These are phyloP conservation scores for Luzula sylvatica DNA, from an alignment of 176 grass and related monocot species.

Conservation along the genomic window DNA sequence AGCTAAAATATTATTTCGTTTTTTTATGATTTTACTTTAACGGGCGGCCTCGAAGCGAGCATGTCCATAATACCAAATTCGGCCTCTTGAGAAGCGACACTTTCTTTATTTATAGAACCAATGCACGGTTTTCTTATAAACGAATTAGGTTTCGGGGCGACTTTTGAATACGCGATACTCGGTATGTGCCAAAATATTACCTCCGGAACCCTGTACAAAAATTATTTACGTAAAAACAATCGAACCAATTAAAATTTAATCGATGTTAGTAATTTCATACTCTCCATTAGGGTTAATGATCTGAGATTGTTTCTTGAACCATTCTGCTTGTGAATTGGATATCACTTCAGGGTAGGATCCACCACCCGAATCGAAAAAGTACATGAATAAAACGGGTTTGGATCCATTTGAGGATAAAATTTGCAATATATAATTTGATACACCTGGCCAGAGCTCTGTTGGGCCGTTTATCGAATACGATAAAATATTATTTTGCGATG, in stretches of 20 bases:
- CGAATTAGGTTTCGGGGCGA: constrained; percentile 38
- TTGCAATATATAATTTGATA: constrained; percentile 75
- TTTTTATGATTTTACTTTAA: constrained; percentile 37
- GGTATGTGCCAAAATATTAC: constrained; percentile 92
- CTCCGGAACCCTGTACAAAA: constrained; percentile 46
- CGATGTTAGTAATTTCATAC: constrained; percentile 16
- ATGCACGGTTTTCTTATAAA: constrained; percentile 42
- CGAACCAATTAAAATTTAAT: not conserved
- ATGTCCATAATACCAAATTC: constrained; percentile 84
- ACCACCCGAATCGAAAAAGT: constrained; percentile 85
- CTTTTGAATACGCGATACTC: constrained; percentile 46
- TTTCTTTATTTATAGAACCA: constrained; percentile 79
- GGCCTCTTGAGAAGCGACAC: constrained; percentile 46
- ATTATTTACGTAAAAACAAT: not conserved
- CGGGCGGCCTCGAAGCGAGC: constrained; percentile 43
- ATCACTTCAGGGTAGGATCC: constrained; percentile 70
- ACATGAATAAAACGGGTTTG: constrained; percentile 48
- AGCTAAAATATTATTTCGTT: not conserved
- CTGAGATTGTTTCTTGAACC: constrained; percentile 39
- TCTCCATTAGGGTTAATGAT: constrained; percentile 48
- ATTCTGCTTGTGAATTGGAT: constrained; percentile 45
- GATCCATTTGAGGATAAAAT: constrained; percentile 25
- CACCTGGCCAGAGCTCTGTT: constrained; percentile 45
- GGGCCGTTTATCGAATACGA: constrained; percentile 45
- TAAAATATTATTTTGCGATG: constrained; percentile 23